Conservation (phyloP, 805 yeast species). For the Myxozyma monticola region DNA sequence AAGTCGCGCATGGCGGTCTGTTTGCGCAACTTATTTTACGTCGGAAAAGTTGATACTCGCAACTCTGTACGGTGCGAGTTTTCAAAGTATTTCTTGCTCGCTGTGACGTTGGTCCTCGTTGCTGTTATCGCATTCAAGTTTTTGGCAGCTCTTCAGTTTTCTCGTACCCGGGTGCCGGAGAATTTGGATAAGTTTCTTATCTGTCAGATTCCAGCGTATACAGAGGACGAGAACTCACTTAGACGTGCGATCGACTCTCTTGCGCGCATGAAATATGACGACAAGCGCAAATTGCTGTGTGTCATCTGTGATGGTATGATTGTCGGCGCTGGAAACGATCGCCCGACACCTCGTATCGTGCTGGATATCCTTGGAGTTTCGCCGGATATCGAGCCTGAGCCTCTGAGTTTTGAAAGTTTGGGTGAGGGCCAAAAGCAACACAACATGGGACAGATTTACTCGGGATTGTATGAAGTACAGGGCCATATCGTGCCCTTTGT, state of each 20-base stretch:
- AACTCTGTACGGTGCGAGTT: conserved; percentile 43
- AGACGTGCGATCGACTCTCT: conserved; percentile 60
- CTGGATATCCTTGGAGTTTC: conserved; percentile 56
- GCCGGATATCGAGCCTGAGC: conserved; percentile 53
- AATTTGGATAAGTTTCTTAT: conserved; percentile 44
- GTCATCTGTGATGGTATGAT: conserved; percentile 63
- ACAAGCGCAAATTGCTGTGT: conserved; percentile 57
- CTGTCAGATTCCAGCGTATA: conserved; percentile 57
- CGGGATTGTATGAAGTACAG: conserved; percentile 58
- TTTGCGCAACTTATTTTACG: conserved; percentile 43
- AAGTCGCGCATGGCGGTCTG: conserved; percentile 39
- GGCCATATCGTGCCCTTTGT: conserved; percentile 58
- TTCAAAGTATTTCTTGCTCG: conserved; percentile 46
- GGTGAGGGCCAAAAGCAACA: conserved; percentile 64
- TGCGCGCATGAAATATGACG: conserved; percentile 59
- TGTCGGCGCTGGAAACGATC: conserved; percentile 61
- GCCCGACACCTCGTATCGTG: conserved; percentile 58
- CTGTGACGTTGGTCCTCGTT: conserved; percentile 43
- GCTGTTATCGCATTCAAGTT: conserved; percentile 42
- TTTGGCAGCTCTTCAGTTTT: conserved; percentile 45
- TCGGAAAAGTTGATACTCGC: conserved; percentile 44
- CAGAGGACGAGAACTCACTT: conserved; percentile 58
- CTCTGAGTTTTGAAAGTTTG: conserved; percentile 55
- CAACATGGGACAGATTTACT: conserved; percentile 61
- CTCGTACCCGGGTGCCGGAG: conserved; percentile 40